These are phyloP conservation scores for Coriaria nepalensis DNA, from an alignment of 306 rosid species.

Conservation along the genomic window DNA sequence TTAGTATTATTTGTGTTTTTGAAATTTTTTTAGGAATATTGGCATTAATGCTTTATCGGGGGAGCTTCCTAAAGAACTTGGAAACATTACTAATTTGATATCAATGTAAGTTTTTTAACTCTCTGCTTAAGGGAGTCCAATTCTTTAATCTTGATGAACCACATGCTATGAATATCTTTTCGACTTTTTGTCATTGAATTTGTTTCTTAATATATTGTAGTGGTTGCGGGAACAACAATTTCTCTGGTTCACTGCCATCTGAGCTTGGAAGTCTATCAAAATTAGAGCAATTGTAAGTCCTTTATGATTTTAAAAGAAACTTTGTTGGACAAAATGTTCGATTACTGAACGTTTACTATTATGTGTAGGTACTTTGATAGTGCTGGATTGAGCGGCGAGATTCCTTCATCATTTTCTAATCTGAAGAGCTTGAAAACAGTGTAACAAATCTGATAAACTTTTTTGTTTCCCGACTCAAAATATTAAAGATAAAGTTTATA, in stretches of 20 bases:
- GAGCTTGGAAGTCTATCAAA: conserved; percentile 52
- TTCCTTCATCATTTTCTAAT: conserved; percentile 58
- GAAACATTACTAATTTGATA: conserved; percentile 31
- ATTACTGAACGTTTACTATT: conserved; percentile 8
- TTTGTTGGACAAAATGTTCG: too few relatives aligned
- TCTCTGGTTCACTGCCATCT: conserved; percentile 58
- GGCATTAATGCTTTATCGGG: conserved; percentile 62
- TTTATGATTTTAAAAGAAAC: neutral
- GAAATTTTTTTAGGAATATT: conserved; percentile 25
- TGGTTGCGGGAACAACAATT: conserved; percentile 39
- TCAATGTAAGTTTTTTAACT: conserved; percentile 31
- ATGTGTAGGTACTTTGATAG: conserved; percentile 51
- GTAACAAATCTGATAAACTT: conserved; percentile 33
- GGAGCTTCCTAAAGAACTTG: conserved; percentile 60
- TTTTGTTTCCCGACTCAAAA: neutral
- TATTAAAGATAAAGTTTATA: neutral
- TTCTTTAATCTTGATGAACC: neutral
- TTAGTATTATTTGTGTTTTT: conserved; percentile 2
- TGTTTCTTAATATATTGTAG: conserved; percentile 25
- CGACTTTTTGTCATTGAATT: neutral
- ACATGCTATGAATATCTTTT: neutral
- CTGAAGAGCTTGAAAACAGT: conserved; percentile 28
- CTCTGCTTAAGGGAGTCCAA: too few relatives aligned
- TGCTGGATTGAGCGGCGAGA: conserved; percentile 60
- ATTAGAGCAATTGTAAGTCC: conserved; percentile 44